A percentile compares a stretch with the other conserved stretches of the same genome.
Evolutionary conservation across 2,329 filamentous ascomycete species (phyloP).

Genomic region (Xylaria sp.): DNA sequence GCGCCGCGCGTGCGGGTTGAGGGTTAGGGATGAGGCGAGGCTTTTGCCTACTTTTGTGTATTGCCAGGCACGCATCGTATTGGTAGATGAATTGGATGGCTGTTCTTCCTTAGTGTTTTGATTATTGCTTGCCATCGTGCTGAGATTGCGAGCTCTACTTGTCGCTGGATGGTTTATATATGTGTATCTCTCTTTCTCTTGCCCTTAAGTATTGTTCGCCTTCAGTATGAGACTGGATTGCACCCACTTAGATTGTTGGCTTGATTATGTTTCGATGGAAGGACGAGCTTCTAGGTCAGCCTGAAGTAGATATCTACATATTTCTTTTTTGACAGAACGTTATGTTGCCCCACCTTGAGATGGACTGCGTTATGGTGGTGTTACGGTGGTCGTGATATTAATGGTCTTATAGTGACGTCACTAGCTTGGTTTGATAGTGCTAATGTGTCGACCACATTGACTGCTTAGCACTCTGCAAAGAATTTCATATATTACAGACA

Average conservation of each 20-base stretch:
- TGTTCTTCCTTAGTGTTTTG: not conserved
- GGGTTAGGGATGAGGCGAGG: slow-evolving; percentile 64
- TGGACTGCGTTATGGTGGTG: slow-evolving; percentile 8
- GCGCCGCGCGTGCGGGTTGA: slow-evolving; percentile 56
- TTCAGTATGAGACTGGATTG: no score
- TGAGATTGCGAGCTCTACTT: not conserved
- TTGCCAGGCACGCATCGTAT: slow-evolving; percentile 67
- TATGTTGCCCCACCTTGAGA: slow-evolving; percentile 4
- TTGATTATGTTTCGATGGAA: not conserved
- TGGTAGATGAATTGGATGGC: not conserved
- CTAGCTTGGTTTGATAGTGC: not conserved
- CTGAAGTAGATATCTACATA: not conserved
- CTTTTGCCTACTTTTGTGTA: slow-evolving; percentile 59
- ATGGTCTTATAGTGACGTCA: slow-evolving; percentile 7
- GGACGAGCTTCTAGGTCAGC: not conserved
- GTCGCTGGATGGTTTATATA: slow-evolving; percentile 1
- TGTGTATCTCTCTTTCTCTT: not conserved
- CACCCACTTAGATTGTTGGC: not conserved
- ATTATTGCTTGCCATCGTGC: slow-evolving; percentile 17
- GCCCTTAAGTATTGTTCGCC: no score
- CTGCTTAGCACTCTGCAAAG: not conserved
- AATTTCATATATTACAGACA: no score
- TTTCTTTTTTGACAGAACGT: not conserved
- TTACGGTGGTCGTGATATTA: not conserved
- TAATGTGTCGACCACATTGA: not conserved